A percentile compares a stretch with the other conserved stretches of the same genome.
phyloP scores from a whole-genome alignment of 768 basidiomycete species.

The Pleurotus citrinopileatus region DNA sequence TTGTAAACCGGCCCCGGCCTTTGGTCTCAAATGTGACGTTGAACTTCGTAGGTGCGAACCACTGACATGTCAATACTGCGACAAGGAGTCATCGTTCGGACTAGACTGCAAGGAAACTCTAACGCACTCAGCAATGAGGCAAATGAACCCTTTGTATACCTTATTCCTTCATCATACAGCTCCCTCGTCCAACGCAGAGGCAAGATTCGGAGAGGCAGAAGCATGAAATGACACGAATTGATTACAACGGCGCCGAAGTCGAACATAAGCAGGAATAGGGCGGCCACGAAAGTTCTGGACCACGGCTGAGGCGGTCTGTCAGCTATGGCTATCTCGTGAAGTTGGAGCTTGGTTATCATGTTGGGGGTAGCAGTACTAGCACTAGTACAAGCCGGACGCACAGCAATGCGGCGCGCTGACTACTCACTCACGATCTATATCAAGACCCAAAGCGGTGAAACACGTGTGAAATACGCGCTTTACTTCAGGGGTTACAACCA shows the following conservation, averaged over 20 bases:
- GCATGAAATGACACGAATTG: slow-evolving; percentile 68
- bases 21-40: slow-evolving; percentile 71
- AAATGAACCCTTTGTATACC: slow-evolving; percentile 83
- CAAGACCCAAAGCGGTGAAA: too few relatives aligned
- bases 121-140: slow-evolving; percentile 71
- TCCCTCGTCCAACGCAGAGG: slow-evolving; percentile 54
- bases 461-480: too few relatives aligned
- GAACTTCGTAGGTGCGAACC: slow-evolving; percentile 77
- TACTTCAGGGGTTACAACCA: too few relatives aligned
- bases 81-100: not conserved
- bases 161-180: slow-evolving; percentile 67
- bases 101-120: not conserved
- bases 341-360: slow-evolving; percentile 14
- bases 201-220: slow-evolving; percentile 64
- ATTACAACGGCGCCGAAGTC: slow-evolving; percentile 64
- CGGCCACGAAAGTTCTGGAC: slow-evolving; percentile 43
- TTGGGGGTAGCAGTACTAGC: not conserved
- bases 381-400: not conserved
- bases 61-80: slow-evolving; percentile 74
- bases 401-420: too few relatives aligned
- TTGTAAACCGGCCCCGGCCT: slow-evolving; percentile 61
- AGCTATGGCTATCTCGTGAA: slow-evolving; percentile 48
- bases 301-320: slow-evolving; percentile 54
- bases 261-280: slow-evolving; percentile 58
- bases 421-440: too few relatives aligned